Evolutionary conservation across 768 basidiomycete genomes (phyloP), one percentile per base, ranked within the genome.

Genomic region (Neoboletus subvelutipes): DNA sequence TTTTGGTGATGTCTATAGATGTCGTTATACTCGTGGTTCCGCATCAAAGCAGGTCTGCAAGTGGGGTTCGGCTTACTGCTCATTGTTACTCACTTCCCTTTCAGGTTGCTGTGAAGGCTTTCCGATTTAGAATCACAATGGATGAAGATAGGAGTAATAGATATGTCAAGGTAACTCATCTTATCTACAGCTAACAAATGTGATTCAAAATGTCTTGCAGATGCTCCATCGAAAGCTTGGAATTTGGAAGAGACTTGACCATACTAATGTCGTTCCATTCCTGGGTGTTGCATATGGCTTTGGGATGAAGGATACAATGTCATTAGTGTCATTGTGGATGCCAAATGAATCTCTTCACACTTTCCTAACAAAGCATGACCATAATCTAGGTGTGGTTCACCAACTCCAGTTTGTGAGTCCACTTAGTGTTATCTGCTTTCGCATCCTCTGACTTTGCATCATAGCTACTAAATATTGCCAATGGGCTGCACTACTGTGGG

Each of bases 161-260:
- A 12, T 33, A 33, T 33, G 6, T 2, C 24, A 55, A 53, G 55
- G 51, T 57, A 40, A 2, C n/a, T n/a, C n/a, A n/a, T n/a, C n/a
- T 33, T 10, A 10, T 4, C 31, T 7, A 33, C n/a, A n/a, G n/a
- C 3, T 10, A 33, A 33, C 31, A 12, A 18, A 9, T 28, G 5
- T 22, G n/a, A 5, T 3, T 17, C 28, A 1, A 42, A 18, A 1
- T 5, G 0, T 1, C 28, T 45, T 28, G 28, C 5, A 64, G 71
- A 55, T 69, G 50, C 34, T 72, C 42, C 58, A 57, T 51, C 56
- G n/a, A n/a, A n/a, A n/a, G n/a, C n/a, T n/a, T n/a, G n/a, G n/a
- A n/a, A n/a, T n/a, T n/a, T n/a, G n/a, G n/a, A n/a, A n/a, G n/a
- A n/a, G n/a, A n/a, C n/a, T n/a, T n/a, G n/a, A n/a, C n/a, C n/a